Base-by-base conservation (phyloP, 148 eudicot genomes). In the Vaccinium myrtillus region DNA sequence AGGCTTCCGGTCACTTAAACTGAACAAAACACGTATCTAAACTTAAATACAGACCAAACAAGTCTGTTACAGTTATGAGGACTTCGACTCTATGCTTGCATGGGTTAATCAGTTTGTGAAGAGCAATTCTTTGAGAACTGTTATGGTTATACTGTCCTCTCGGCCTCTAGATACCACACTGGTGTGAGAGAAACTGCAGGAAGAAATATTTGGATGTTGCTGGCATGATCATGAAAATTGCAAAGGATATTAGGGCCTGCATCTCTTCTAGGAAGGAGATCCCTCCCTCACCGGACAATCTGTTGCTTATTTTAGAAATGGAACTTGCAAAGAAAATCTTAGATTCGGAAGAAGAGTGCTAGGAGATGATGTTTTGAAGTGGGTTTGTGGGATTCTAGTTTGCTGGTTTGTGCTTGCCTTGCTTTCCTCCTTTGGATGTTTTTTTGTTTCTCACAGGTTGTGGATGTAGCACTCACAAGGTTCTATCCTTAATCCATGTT, bases 1-100 rank as follows among this genome's bases (percentile, higher is more conserved):
- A 63, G 99, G 99, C 87, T 95, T 97, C 85, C 99, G 90, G 85
- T 97, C 99, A 82, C 98, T 96, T 90, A 97, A 90, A 86, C 99
- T 97, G 91, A 81, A 90, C 10, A 84, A 81, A 19, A 39, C 36
- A 49, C 48, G 63, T 25, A 76, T 13, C 43, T 65, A 19, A 58
- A 78, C 54, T 15, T 58, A 36, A 3, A 79, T 32, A 76, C 15
- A 80, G 23, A 1, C 3, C 36, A 32, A 75, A n/a, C 55, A 53
- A 46, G 77, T 50, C 61, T 67, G 25, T 19, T 1, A 54, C 63
- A 82, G 18, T 63, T 81, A 49, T 10, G 71, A 65, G 36, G 32
- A 65, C 5, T 23, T 65, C 1, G 23, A 21, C 67, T 61, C 53
- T 50, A 50, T 50, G 67, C 10, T 61, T 61, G 67, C 23, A 61